Evolutionary conservation across 2,329 filamentous ascomycete species (phyloP).

Genomic region (Stromatinia cepivora): DNA sequence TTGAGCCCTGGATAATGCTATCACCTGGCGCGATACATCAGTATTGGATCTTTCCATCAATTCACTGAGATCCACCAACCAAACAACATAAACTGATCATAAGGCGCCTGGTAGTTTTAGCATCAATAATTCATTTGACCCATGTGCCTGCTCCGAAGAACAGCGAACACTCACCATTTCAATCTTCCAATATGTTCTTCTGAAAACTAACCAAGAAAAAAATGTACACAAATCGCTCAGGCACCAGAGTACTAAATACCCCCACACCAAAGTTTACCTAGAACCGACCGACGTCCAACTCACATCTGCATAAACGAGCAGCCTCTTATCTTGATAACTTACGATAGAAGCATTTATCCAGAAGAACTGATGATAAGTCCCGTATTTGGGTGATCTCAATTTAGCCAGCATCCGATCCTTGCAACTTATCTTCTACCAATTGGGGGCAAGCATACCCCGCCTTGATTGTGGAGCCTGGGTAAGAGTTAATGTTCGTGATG

Average conservation of each 20-base stretch:
- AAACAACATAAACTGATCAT: constrained; percentile 21
- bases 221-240: neutral
- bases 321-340: neutral
- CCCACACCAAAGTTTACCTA: neutral
- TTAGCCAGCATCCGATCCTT: constrained; percentile 14
- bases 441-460: neutral
- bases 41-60: too few relatives aligned
- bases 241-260: neutral
- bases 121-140: neutral
- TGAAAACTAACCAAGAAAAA: neutral
- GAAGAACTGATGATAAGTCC: neutral
- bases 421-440: constrained; percentile 7
- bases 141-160: neutral
- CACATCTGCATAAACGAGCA: neutral
- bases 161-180: neutral
- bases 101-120: constrained; percentile 10
- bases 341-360: neutral
- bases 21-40: constrained; percentile 28
- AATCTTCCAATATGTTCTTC: neutral
- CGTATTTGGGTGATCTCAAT: neutral
- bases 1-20: constrained; percentile 34
- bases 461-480: neutral
- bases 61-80: neutral
- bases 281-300: neutral
- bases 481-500: neutral